phyloP scores from a whole-genome alignment of 495 filamentous ascomycete genomes.

The Podospora australis region DNA sequence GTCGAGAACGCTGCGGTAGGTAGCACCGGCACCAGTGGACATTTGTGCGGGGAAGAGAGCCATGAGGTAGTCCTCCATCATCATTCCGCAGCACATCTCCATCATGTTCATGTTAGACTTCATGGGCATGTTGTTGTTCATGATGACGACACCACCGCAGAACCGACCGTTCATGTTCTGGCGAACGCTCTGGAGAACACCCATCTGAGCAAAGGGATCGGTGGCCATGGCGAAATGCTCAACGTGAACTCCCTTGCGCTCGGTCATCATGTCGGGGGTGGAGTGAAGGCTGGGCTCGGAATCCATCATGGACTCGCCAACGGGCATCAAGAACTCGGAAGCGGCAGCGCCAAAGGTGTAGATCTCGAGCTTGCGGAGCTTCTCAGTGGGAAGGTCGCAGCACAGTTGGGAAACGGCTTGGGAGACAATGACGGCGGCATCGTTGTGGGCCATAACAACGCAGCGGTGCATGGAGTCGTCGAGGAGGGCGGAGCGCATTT shows the following conservation, averaged over 20 bases:
- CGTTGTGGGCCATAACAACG: slow-evolving; percentile 33
- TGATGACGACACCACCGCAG: slow-evolving; percentile 32
- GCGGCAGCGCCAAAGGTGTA: slow-evolving; percentile 40
- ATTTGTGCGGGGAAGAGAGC: slow-evolving; percentile 25
- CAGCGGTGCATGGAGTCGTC: slow-evolving; percentile 29
- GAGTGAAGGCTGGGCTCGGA: slow-evolving; percentile 2
- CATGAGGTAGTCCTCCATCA: slow-evolving; percentile 24
- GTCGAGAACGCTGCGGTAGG: slow-evolving; percentile 13
- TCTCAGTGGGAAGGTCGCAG: slow-evolving; percentile 29
- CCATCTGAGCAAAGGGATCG: slow-evolving; percentile 32
- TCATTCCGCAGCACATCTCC: slow-evolving; percentile 11
- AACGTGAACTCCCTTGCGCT: slow-evolving; percentile 19
- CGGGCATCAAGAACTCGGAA: slow-evolving; percentile 31
- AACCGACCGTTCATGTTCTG: slow-evolving; percentile 27
- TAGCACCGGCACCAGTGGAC: slow-evolving; percentile 5
- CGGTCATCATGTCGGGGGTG: not conserved
- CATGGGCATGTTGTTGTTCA: slow-evolving; percentile 11
- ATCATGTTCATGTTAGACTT: not conserved
- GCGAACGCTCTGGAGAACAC: slow-evolving; percentile 30
- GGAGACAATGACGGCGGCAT: slow-evolving; percentile 26
- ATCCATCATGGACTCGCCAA: slow-evolving; percentile 16
- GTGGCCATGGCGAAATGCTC: slow-evolving; percentile 33
- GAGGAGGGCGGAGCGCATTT: slow-evolving; percentile 28
- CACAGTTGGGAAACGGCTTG: slow-evolving; percentile 31
- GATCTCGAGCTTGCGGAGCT: slow-evolving; percentile 35